Conservation (phyloP, 2,329 filamentous ascomycete species). For the Microcera coccophila region DNA sequence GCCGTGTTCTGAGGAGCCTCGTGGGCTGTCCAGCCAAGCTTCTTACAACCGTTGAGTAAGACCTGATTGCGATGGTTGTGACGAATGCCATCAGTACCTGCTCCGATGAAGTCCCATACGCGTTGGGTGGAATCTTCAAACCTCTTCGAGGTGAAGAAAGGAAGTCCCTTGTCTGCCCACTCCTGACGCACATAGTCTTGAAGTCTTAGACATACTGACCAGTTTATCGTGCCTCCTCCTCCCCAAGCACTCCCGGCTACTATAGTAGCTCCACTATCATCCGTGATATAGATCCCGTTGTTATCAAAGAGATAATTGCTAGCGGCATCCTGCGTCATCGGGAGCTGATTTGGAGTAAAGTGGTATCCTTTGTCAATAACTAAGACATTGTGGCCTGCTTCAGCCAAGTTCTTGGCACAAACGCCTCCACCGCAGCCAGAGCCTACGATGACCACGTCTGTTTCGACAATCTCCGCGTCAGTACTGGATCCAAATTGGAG, state of each 20-base stretch:
- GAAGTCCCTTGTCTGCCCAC: slow-evolving; percentile 68
- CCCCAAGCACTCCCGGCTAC: slow-evolving; percentile 73
- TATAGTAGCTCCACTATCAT: slow-evolving; percentile 57
- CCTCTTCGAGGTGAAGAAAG: slow-evolving; percentile 67
- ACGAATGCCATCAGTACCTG: slow-evolving; percentile 58
- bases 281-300: slow-evolving; percentile 52
- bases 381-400: slow-evolving; percentile 70
- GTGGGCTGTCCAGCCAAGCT: slow-evolving; percentile 67
- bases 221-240: slow-evolving; percentile 85
- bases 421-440: slow-evolving; percentile 85
- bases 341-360: slow-evolving; percentile 66
- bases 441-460: slow-evolving; percentile 81
- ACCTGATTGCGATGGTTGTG: slow-evolving; percentile 71
- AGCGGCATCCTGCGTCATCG: slow-evolving; percentile 64
- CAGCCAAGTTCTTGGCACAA: slow-evolving; percentile 72
- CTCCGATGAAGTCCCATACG: slow-evolving; percentile 76
- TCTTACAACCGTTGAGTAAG: slow-evolving; percentile 70
- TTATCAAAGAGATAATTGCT: slow-evolving; percentile 65
- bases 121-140: slow-evolving; percentile 78
- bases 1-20: slow-evolving; percentile 77
- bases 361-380: slow-evolving; percentile 82
- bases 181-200: slow-evolving; percentile 74
- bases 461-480: slow-evolving; percentile 59
- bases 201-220: slow-evolving; percentile 64
- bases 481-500: slow-evolving; percentile 48